A percentile compares a stretch with the other conserved stretches of the same genome.
Conservation (phyloP, 1,284 basidiomycete species). For the Phylloporus sp. region DNA sequence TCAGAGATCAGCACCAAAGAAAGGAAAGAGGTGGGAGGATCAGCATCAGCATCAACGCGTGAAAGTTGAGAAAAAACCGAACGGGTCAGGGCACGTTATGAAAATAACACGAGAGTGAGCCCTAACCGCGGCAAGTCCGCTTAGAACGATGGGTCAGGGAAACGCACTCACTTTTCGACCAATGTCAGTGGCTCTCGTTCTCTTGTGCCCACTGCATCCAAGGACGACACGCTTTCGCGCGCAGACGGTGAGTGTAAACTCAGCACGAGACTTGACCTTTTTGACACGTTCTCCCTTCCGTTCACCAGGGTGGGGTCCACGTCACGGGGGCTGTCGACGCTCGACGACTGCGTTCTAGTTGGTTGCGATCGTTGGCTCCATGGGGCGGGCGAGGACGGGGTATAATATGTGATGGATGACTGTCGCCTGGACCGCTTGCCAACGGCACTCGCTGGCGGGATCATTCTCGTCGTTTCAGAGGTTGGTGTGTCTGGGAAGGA, state of each 20-base stretch:
- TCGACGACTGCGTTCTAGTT: constrained; percentile 5
- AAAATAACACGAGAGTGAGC: neutral
- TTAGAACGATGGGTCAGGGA: neutral
- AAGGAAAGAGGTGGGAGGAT: neutral
- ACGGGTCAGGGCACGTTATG: neutral
- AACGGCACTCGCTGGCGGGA: neutral
- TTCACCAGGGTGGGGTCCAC: constrained; percentile 7
- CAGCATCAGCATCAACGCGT: neutral
- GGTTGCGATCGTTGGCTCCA: constrained; percentile 18
- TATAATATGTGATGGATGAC: constrained; percentile 65
- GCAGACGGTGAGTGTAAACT: constrained; percentile 19
- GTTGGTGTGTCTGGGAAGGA: neutral
- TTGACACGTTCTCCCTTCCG: constrained; percentile 22
- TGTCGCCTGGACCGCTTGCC: constrained; percentile 45
- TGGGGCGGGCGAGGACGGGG: constrained; percentile 31
- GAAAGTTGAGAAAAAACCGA: neutral
- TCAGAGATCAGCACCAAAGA: neutral
- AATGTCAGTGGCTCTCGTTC: constrained; percentile 35
- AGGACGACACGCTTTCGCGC: constrained; percentile 19
- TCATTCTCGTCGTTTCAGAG: neutral
- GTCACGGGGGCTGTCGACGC: constrained; percentile 6
- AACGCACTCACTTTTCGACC: constrained; percentile 33
- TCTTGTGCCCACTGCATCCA: constrained; percentile 6
- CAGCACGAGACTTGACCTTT: constrained; percentile 26
- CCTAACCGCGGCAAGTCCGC: neutral